Evolutionary conservation across 176 grass and related monocot species (phyloP).

Genomic region (Olyra latifolia): DNA sequence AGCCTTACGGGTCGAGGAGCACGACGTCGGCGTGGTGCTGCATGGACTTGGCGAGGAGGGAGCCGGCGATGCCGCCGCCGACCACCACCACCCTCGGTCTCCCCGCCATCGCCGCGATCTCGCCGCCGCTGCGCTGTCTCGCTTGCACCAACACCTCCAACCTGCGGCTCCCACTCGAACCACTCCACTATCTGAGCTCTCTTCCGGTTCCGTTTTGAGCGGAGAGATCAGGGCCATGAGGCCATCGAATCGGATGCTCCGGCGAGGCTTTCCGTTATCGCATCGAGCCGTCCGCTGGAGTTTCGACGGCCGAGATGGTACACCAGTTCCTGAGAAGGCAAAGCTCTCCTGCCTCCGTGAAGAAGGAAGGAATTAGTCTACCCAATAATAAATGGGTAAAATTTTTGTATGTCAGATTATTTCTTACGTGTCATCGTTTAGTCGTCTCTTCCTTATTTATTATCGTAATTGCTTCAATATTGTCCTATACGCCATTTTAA

Average conservation of each 20-base stretch:
- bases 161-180: background rate
- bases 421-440: too few relatives aligned
- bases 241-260: background rate
- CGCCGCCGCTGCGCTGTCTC: slow-evolving; percentile 23
- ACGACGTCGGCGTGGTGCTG: slow-evolving; percentile 61
- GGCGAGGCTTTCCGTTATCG: background rate
- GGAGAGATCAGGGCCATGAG: background rate
- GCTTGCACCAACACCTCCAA: background rate
- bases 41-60: slow-evolving; percentile 65
- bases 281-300: background rate
- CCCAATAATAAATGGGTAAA: too few relatives aligned
- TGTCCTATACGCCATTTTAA: too few relatives aligned
- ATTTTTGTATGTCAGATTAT: too few relatives aligned
- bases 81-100: slow-evolving; percentile 63
- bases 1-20: slow-evolving; percentile 69
- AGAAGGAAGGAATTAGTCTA: background rate
- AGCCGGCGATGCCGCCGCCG: slow-evolving; percentile 67
- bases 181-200: background rate
- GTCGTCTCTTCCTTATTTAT: too few relatives aligned
- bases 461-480: too few relatives aligned
- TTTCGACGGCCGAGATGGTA: background rate
- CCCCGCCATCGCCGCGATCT: background rate
- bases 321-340: too few relatives aligned
- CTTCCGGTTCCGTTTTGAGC: background rate
- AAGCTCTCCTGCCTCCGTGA: background rate